Evolutionary conservation across 1,139 yeast genomes (phyloP).

Genomic region (Diutina rugosa): DNA sequence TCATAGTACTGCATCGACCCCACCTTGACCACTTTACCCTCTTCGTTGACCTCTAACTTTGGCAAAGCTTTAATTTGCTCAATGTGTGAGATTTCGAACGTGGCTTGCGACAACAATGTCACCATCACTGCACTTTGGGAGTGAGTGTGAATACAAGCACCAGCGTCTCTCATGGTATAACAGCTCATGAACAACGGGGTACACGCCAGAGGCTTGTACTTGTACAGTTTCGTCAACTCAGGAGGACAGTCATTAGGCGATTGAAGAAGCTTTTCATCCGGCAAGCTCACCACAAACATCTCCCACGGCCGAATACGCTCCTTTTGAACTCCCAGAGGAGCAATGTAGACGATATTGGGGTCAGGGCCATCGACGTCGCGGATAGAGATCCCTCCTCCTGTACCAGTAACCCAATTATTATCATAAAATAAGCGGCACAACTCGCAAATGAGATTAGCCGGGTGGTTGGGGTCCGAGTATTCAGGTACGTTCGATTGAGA

Average conservation of each 20-base stretch:
- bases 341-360: slow-evolving; percentile 50
- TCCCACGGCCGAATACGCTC: slow-evolving; percentile 76
- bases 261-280: slow-evolving; percentile 37
- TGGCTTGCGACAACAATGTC: slow-evolving; percentile 50
- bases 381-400: slow-evolving; percentile 91
- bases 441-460: slow-evolving; percentile 78
- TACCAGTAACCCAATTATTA: slow-evolving; percentile 89
- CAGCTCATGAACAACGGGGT: slow-evolving; percentile 80
- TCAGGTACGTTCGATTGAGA: neutral
- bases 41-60: slow-evolving; percentile 16
- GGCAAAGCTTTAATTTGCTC: slow-evolving; percentile 95
- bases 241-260: slow-evolving; percentile 34
- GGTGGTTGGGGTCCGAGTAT: slow-evolving; percentile 41
- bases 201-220: slow-evolving; percentile 81
- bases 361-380: slow-evolving; percentile 36
- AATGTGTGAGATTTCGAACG: slow-evolving; percentile 58
- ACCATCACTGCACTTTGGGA: slow-evolving; percentile 81
- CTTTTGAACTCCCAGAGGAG: slow-evolving; percentile 94
- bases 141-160: slow-evolving; percentile 93
- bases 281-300: slow-evolving; percentile 62
- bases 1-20: slow-evolving; percentile 68
- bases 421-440: slow-evolving; percentile 66
- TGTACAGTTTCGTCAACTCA: slow-evolving; percentile 23
- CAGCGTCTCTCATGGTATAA: slow-evolving; percentile 61
- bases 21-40: slow-evolving; percentile 38